These are phyloP conservation scores for Nemania sp. DNA, from an alignment of 2,329 filamentous ascomycete genomes.

Conservation along the genomic window DNA sequence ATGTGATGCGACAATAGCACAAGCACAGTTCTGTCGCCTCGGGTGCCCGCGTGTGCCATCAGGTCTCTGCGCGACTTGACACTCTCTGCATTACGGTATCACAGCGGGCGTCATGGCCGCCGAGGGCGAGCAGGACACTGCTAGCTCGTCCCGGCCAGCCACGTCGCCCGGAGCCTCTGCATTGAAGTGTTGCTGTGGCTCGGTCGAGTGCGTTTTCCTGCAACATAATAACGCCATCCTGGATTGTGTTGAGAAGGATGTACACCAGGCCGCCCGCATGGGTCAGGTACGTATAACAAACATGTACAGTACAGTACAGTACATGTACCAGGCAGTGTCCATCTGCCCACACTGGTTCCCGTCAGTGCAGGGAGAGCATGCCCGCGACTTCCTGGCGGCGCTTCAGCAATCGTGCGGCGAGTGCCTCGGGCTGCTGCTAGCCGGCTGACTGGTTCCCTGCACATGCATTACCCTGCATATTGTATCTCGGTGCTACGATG, in stretches of 20 bases:
- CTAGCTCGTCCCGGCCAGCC: slow-evolving; percentile 17
- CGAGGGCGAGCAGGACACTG: slow-evolving; percentile 15
- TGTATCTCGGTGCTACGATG: too few relatives aligned
- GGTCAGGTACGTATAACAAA: slow-evolving; percentile 76
- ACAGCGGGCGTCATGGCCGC: slow-evolving; percentile 19
- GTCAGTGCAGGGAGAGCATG: slow-evolving; percentile 1
- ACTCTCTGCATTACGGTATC: too few relatives aligned
- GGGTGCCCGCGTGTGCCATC: too few relatives aligned
- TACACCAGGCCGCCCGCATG: slow-evolving; percentile 81
- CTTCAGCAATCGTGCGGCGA: too few relatives aligned
- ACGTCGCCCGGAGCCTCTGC: slow-evolving; percentile 38
- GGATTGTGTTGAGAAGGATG: slow-evolving; percentile 82
- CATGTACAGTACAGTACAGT: neutral
- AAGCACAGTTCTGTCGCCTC: too few relatives aligned
- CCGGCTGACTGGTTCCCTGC: too few relatives aligned
- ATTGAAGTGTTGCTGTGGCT: slow-evolving; percentile 82
- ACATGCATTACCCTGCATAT: too few relatives aligned
- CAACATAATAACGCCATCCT: slow-evolving; percentile 78
- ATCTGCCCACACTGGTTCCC: neutral
- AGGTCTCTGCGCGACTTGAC: too few relatives aligned
- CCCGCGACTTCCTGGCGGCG: too few relatives aligned
- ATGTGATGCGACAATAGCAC: too few relatives aligned
- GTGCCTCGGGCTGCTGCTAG: too few relatives aligned
- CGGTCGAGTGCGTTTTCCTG: slow-evolving; percentile 75
- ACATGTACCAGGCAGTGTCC: neutral